Conservation (phyloP, 495 filamentous ascomycete genomes). For the Pseudomonodictys pantanalensis region DNA sequence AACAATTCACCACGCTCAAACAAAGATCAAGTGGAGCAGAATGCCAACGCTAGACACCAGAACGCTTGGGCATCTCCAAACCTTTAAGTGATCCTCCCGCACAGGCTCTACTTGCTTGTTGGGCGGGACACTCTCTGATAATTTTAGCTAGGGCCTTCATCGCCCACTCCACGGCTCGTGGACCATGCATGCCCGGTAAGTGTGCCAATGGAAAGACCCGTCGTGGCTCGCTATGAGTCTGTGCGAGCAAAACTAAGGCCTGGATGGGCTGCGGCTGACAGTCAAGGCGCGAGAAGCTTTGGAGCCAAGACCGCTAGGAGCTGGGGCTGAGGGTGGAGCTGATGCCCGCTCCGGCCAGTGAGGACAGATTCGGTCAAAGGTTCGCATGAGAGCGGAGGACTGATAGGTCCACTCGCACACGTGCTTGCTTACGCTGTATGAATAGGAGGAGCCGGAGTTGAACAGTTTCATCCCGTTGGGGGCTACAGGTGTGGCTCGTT, state of each 20-base stretch:
- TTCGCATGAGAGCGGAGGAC: no score
- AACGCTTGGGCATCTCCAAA: background rate
- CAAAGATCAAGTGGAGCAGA: background rate
- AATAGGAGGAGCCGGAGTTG: no score
- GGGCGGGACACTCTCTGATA: no score
- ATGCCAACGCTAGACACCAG: background rate
- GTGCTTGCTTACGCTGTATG: no score
- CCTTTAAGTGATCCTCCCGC: background rate
- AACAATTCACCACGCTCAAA: background rate
- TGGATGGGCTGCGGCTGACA: background rate
- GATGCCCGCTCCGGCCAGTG: no score
- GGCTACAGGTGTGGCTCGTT: no score
- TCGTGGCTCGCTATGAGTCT: background rate
- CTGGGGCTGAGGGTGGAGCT: background rate
- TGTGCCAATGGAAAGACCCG: background rate
- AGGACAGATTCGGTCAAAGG: no score
- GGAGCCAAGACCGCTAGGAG: background rate
- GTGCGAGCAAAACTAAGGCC: background rate
- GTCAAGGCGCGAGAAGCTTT: background rate
- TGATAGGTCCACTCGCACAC: no score
- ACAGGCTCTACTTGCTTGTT: no score
- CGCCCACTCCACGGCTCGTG: no score
- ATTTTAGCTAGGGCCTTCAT: background rate
- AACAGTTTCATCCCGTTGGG: no score
- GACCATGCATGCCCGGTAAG: background rate